A percentile compares a stretch with the other conserved stretches of the same genome.
phyloP scores from a whole-genome alignment of 208 protist genomes.

The Eutreptiella sp. region DNA sequence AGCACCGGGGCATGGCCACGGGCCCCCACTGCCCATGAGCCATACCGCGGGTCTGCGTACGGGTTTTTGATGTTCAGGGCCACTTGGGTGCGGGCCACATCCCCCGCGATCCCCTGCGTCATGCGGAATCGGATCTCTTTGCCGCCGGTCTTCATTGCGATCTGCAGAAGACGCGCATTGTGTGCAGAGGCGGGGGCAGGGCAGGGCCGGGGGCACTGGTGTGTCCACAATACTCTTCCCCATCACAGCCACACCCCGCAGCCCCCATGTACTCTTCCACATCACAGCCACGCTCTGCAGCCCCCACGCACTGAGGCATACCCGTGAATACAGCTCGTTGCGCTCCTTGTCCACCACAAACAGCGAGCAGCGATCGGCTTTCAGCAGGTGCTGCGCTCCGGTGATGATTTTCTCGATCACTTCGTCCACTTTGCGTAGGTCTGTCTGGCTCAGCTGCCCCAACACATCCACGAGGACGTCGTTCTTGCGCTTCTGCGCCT shows the following conservation, averaged over 20 bases:
- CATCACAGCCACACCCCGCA: too few species aligned
- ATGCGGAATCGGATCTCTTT: constrained; percentile 63
- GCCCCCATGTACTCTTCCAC: too few species aligned
- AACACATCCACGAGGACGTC: constrained; percentile 60
- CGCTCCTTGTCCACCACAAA: constrained; percentile 69
- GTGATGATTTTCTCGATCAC: constrained; percentile 59
- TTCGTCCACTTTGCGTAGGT: constrained; percentile 59
- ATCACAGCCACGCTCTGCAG: too few species aligned
- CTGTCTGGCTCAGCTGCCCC: constrained; percentile 58
- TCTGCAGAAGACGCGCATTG: too few species aligned
- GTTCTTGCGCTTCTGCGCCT: constrained; percentile 58
- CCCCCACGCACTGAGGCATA: too few species aligned
- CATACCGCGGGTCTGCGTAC: constrained; percentile 56
- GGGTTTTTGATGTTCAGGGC: constrained; percentile 63
- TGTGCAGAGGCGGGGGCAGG: too few species aligned
- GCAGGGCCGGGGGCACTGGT: too few species aligned
- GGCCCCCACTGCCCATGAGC: too few species aligned
- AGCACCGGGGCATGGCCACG: too few species aligned
- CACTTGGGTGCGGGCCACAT: constrained; percentile 49
- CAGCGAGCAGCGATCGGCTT: constrained; percentile 57
- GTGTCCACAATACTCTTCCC: too few species aligned
- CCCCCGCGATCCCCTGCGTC: constrained; percentile 62
- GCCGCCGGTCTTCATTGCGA: constrained; percentile 40
- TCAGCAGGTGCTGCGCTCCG: constrained; percentile 58
- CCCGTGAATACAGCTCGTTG: constrained; percentile 70